Base-by-base conservation (phyloP, 257 asterid genomes). In the Datura wrightii region DNA sequence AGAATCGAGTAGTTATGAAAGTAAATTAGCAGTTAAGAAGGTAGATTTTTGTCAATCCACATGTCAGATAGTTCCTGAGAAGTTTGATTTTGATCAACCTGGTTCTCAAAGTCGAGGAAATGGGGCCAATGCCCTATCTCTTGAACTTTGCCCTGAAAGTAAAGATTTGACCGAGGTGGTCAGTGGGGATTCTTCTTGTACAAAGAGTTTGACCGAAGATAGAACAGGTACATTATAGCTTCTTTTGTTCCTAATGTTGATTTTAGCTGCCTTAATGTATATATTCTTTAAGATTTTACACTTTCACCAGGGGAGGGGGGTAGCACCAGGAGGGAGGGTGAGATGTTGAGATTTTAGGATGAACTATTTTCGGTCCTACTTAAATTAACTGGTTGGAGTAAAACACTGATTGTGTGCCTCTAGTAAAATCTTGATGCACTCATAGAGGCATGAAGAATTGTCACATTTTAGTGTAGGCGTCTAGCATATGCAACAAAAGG, bases 21-120 rank as follows among this genome's bases (percentile, higher is more conserved):
- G 86, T 69, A 95, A 89, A 86, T 83, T 88, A 3, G 89, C 92
- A 0, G 95, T 92, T 78, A 93, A 93, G 87, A 88, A 93, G 89
- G 97, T 94, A 13, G 98, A 94, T 84, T 93, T 93, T 84, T 88
- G 92, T 88, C 97, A 89, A 84, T 89, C 95, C 8, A 79, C 88
- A 46, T 80, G 90, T n/a, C 90, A 87, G 56, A 52, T 83, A 18
- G 97, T 89, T 5, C 19, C 84, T 0, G 87, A 89, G 53, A 93
- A 89, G 86, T 92, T 89, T 34, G 92, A 84, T 31, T 88, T 87
- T 79, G 85, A 85, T 65, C 86, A 94, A 19, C 83, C 79, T 66
- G 91, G 90, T 53, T 85, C 89, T 83, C 87, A 85, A 48, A 87
- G 87, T 80, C 90, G 78, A 79, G 91, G 63, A 4, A 82, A 60